A percentile compares a stretch with the other conserved stretches of the same genome.
Conservation (phyloP, 495 filamentous ascomycete species). For the Trichoderma orchidacearum region DNA sequence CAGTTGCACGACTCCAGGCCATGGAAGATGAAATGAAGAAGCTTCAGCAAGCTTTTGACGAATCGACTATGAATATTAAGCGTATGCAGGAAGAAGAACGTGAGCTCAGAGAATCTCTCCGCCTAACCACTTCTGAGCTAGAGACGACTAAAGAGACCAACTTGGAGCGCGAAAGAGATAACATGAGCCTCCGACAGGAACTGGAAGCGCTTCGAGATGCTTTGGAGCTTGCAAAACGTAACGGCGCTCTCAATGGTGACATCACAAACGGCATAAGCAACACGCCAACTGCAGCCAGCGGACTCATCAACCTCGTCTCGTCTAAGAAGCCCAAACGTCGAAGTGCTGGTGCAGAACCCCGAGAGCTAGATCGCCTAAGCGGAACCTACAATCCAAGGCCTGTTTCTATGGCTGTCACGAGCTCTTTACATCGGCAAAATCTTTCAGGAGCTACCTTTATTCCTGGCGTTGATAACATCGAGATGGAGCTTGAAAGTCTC, state of each 20-base stretch:
- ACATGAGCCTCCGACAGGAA: slow-evolving; percentile 70
- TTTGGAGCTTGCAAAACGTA: slow-evolving; percentile 70
- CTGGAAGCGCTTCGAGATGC: slow-evolving; percentile 84
- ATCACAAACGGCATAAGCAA: slow-evolving; percentile 46
- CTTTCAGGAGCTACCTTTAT: slow-evolving; percentile 54
- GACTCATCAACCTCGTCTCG: slow-evolving; percentile 91
- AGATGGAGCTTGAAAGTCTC: slow-evolving; percentile 83
- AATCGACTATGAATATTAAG: slow-evolving; percentile 77
- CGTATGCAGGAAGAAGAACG: slow-evolving; percentile 87
- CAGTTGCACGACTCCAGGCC: slow-evolving; percentile 68
- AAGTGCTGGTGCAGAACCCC: slow-evolving; percentile 81
- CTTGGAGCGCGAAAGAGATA: slow-evolving; percentile 65
- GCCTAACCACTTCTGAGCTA: slow-evolving; percentile 60
- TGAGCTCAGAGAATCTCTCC: slow-evolving; percentile 63
- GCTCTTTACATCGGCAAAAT: slow-evolving; percentile 46
- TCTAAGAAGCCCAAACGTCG: slow-evolving; percentile 95
- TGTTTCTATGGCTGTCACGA: slow-evolving; percentile 76
- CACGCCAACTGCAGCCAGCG: slow-evolving; percentile 43
- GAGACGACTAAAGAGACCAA: slow-evolving; percentile 58
- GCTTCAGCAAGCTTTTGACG: slow-evolving; percentile 74
- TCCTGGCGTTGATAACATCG: slow-evolving; percentile 73
- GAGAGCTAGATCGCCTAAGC: slow-evolving; percentile 74
- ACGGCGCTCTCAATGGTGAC: slow-evolving; percentile 51
- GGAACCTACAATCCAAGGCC: slow-evolving; percentile 86
- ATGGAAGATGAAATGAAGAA: slow-evolving; percentile 92